These are phyloP conservation scores for Aspergillus asperescens DNA, from an alignment of 495 filamentous ascomycete species.

Conservation along the genomic window DNA sequence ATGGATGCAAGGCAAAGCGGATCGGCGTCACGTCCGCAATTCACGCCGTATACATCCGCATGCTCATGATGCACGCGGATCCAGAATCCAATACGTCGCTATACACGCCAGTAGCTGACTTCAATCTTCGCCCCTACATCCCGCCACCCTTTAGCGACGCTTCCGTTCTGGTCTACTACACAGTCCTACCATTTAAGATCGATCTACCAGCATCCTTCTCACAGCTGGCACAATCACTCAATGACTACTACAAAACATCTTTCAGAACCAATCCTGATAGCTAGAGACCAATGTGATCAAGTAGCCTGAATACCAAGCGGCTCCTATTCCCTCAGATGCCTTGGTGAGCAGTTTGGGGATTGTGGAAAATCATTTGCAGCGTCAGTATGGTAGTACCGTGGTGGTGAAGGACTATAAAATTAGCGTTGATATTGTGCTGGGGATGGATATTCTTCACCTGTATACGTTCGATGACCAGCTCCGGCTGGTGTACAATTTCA, in stretches of 20 bases:
- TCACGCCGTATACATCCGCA: not conserved
- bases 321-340: not conserved
- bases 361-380: not conserved
- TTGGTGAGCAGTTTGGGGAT: conserved; percentile 2
- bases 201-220: not conserved
- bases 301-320: not conserved
- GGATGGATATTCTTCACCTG: not conserved
- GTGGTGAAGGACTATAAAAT: not conserved
- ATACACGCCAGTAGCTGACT: not conserved
- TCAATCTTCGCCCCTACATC: not conserved
- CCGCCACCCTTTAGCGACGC: not conserved
- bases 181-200: not conserved
- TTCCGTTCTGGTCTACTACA: not conserved
- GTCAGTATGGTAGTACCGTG: not conserved
- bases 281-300: not conserved
- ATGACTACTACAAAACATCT: not conserved
- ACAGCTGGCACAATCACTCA: not conserved
- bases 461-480: conserved; percentile 4
- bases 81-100: not conserved
- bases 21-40: not conserved
- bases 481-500: conserved; percentile 1
- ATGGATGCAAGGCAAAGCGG: not conserved
- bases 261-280: not conserved
- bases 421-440: not conserved
- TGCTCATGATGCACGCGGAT: not conserved